Evolutionary conservation across 768 basidiomycete genomes (phyloP), one percentile per base, ranked within the genome.

Genomic region (Gloeostereum incarnatum): DNA sequence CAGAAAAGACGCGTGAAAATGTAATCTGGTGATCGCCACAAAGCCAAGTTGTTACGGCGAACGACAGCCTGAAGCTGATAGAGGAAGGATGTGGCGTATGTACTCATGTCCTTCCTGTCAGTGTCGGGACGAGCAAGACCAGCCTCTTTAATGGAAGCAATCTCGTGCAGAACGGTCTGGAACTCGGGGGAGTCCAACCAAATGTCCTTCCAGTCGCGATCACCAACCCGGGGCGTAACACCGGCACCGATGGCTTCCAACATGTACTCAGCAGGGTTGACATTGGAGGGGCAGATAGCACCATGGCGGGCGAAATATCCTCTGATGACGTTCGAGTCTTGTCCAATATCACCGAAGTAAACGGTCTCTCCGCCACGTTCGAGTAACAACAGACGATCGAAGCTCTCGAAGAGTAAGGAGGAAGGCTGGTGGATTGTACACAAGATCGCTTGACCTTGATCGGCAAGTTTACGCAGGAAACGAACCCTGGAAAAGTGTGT

Each of bases 371-470:
- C 91, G 1, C 91, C 91, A 11, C 67, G 65, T 49, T 90, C 78
- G 11, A 82, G 62, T 7, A 83, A 62, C 19, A 85, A 55, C 31
- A 82, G 59, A 26, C 78, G 71, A 47, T 83, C 91, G 48, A 96
- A 93, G 49, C 78, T 79, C 56, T 90, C 82, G 59, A 94, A 93
- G 2, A 94, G 63, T 14, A 89, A 68, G 3, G 86, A 77, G 3
- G 86, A 88, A 2, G 89, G 89, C 46, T 91, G 89, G 45, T 90
- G 88, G 47, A 92, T 89, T 3, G 86, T 93, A 59, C 88, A 91
- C 10, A 93, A 69, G 49, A 92, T 92, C 30, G 87, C 84, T 50
- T 91, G 88, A 8, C 90, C 90, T 47, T 80, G 77, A 46, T 84
- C 76, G 7, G 87, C 86, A 29, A 92, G 74, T 52, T 89, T 88